A percentile compares a stretch with the other conserved stretches of the same genome.
phyloP scores from a whole-genome alignment of 805 yeast genomes.

The Starmera dryadoides region DNA sequence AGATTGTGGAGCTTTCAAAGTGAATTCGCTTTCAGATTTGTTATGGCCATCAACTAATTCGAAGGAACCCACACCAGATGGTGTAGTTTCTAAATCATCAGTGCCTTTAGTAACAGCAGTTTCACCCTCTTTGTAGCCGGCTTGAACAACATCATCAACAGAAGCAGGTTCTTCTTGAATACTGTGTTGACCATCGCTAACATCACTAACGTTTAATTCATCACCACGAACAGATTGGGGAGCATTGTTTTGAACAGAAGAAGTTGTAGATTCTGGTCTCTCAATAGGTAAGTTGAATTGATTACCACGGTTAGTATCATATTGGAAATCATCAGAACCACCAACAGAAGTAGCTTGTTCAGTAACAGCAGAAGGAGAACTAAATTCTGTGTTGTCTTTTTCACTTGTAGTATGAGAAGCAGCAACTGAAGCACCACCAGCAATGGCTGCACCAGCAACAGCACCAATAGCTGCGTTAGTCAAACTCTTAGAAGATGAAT shows the following conservation, averaged over 20 bases:
- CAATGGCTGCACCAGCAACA: slow-evolving; percentile 23
- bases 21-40: slow-evolving; percentile 12
- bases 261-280: slow-evolving; percentile 76
- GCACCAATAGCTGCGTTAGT: slow-evolving; percentile 20
- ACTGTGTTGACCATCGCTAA: slow-evolving; percentile 12
- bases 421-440: slow-evolving; percentile 18
- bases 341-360: slow-evolving; percentile 19
- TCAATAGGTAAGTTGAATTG: slow-evolving; percentile 23
- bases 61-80: slow-evolving; percentile 19
- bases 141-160: slow-evolving; percentile 24
- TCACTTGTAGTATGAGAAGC: slow-evolving; percentile 16
- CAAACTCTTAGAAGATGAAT: slow-evolving; percentile 7
- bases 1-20: slow-evolving; percentile 4
- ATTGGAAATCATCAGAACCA: slow-evolving; percentile 18
- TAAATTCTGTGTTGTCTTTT: slow-evolving; percentile 20
- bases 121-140: slow-evolving; percentile 18
- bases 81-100: slow-evolving; percentile 2
- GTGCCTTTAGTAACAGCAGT: slow-evolving; percentile 20
- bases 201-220: slow-evolving; percentile 22
- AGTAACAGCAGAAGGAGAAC: slow-evolving; percentile 17
- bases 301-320: slow-evolving; percentile 9
- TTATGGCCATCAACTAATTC: slow-evolving; percentile 17
- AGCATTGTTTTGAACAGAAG: slow-evolving; percentile 89
- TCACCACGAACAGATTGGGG: slow-evolving; percentile 87
- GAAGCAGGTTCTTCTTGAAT: slow-evolving; percentile 19